Conservation (phyloP, 352 stramenopile species). For the Globisporangium nodosum region DNA sequence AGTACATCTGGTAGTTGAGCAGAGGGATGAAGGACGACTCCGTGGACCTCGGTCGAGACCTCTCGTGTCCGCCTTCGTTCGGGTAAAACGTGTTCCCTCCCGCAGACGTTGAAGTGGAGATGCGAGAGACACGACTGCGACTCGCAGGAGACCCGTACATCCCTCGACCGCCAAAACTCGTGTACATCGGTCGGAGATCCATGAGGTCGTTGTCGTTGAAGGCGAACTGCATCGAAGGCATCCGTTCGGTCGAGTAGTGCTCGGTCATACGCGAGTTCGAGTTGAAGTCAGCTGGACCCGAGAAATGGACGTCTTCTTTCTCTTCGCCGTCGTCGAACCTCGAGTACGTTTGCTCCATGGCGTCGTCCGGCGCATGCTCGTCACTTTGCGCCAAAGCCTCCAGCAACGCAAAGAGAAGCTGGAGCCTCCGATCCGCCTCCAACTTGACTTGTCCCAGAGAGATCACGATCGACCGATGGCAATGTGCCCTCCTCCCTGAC, state of each 20-base stretch:
- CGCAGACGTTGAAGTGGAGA: conserved; percentile 67
- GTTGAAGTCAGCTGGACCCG: conserved; percentile 15
- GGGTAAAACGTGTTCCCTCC: conserved; percentile 27
- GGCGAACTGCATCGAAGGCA: conserved; percentile 63
- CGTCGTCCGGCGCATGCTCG: conserved; percentile 17
- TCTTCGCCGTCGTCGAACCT: conserved; percentile 26
- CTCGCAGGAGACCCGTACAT: conserved; percentile 41
- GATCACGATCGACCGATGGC: conserved; percentile 58
- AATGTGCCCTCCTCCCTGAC: conserved; percentile 40
- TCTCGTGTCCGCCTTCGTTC: conserved; percentile 23
- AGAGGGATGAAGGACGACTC: conserved; percentile 47
- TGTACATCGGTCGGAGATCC: conserved; percentile 61
- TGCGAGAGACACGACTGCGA: conserved; percentile 64
- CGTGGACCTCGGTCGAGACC: conserved; percentile 31
- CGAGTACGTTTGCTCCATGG: conserved; percentile 18
- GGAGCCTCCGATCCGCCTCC: conserved; percentile 74
- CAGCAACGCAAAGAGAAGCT: conserved; percentile 76
- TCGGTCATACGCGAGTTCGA: conserved; percentile 18
- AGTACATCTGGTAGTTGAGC: conserved; percentile 69
- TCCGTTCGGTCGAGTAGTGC: conserved; percentile 38
- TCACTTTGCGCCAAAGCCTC: conserved; percentile 59
- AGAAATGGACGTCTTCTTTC: conserved; percentile 10
- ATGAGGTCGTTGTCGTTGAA: conserved; percentile 48
- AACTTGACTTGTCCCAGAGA: conserved; percentile 82
- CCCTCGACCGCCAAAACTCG: conserved; percentile 36